Evolutionary conservation across 2,329 filamentous ascomycete species (phyloP).

Genomic region (Penicillium nordicum): DNA sequence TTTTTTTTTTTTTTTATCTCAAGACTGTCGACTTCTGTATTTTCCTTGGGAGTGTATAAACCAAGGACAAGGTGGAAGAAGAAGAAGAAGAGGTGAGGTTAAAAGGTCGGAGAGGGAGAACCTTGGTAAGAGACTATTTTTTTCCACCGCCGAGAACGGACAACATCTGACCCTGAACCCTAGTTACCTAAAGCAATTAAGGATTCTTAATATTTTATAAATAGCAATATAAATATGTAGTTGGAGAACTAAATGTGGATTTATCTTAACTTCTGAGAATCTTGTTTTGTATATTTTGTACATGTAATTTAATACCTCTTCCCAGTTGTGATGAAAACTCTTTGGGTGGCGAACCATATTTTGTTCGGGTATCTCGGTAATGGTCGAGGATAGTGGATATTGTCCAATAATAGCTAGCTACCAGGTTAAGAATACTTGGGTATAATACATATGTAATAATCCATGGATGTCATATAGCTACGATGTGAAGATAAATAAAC

Average conservation of each 20-base stretch:
- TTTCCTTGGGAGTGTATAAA: too few relatives aligned
- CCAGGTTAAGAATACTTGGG: neutral
- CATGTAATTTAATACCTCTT: neutral
- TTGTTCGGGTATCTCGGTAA: neutral
- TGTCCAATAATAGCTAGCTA: too few relatives aligned
- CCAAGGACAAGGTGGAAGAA: neutral
- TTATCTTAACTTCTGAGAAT: too few relatives aligned
- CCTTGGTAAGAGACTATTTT: neutral
- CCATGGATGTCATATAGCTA: neutral
- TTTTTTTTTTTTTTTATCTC: neutral
- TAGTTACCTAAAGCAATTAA: neutral
- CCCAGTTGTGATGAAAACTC: neutral
- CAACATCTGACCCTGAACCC: neutral
- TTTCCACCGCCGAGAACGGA: neutral
- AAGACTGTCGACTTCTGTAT: neutral
- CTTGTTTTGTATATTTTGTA: neutral
- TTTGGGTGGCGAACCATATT: neutral
- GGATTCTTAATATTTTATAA: neutral
- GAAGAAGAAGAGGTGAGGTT: neutral
- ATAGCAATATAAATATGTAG: neutral
- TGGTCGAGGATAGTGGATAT: neutral
- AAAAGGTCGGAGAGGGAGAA: neutral
- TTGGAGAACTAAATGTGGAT: neutral
- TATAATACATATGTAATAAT: neutral
- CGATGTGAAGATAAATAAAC: neutral